Percentiles rank a stretch among this genome's conserved stretches.
Evolutionary conservation across 768 basidiomycete genomes (phyloP).

Genomic region (Kwoniella pini): DNA sequence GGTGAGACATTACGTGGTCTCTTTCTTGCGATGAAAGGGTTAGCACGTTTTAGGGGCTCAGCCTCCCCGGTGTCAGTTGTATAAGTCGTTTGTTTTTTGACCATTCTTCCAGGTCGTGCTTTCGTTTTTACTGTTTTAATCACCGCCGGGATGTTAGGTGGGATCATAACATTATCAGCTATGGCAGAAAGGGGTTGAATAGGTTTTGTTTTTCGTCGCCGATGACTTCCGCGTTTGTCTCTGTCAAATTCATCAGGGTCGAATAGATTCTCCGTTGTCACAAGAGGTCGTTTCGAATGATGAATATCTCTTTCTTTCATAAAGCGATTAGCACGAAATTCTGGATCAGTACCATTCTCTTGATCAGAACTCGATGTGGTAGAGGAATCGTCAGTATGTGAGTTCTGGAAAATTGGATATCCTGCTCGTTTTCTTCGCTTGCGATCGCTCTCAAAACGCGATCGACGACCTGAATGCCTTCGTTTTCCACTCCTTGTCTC

Average conservation of each 20-base stretch:
- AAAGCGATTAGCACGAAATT: background rate
- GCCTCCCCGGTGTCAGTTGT: no score
- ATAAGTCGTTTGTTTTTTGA: background rate
- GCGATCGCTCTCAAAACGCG: no score
- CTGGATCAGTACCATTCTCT: background rate
- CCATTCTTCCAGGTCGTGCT: background rate
- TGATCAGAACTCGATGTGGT: background rate
- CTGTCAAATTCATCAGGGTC: background rate
- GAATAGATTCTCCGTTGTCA: background rate
- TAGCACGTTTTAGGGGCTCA: no score
- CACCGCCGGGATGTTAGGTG: background rate
- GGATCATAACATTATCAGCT: background rate
- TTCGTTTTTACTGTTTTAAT: background rate
- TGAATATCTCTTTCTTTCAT: background rate
- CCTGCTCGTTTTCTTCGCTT: background rate
- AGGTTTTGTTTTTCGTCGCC: background rate
- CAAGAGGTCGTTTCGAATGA: background rate
- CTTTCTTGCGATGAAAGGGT: background rate
- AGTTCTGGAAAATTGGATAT: background rate
- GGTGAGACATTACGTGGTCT: background rate
- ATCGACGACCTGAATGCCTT: background rate
- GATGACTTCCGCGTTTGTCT: background rate
- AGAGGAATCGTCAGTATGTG: background rate
- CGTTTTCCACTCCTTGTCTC: background rate
- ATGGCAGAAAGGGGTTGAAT: background rate